Evolutionary conservation across 2,329 filamentous ascomycete species (phyloP).

Genomic region (Xylaria sp.): DNA sequence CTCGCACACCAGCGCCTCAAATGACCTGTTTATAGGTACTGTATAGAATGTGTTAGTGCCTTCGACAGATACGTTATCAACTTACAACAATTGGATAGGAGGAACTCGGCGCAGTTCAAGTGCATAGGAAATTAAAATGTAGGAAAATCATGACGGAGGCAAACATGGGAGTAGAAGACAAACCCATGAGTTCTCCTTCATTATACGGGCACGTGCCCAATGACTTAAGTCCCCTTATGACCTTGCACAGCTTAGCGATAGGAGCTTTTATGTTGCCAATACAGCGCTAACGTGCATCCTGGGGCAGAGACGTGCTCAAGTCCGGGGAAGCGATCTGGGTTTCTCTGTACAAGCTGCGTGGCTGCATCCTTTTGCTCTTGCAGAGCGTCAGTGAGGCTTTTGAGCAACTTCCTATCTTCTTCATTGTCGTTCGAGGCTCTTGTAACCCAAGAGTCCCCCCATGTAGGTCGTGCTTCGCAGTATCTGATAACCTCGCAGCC

Average conservation of each 20-base stretch:
- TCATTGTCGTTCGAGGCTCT: not conserved
- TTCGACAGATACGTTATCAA: too few species aligned
- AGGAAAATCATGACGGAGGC: not conserved
- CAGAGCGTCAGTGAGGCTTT: conserved; percentile 1
- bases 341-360: conserved; percentile 10
- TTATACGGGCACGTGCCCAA: not conserved
- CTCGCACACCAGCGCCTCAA: not conserved
- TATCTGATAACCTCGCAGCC: conserved; percentile 14
- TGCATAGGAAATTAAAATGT: too few species aligned
- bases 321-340: conserved; percentile 1
- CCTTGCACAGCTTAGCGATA: not conserved
- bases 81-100: too few species aligned
- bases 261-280: conserved; percentile 28
- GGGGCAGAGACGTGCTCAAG: conserved; percentile 1
- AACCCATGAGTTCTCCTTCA: not conserved
- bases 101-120: too few species aligned
- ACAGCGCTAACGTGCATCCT: conserved; percentile 14
- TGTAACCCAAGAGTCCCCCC: not conserved
- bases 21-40: not conserved
- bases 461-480: not conserved
- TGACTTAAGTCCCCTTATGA: not conserved
- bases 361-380: conserved; percentile 28
- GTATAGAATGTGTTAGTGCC: too few species aligned
- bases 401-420: conserved; percentile 9
- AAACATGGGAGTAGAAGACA: not conserved